phyloP scores from a whole-genome alignment of 1,139 yeast species.

The Lodderomyces metapsilosis region DNA sequence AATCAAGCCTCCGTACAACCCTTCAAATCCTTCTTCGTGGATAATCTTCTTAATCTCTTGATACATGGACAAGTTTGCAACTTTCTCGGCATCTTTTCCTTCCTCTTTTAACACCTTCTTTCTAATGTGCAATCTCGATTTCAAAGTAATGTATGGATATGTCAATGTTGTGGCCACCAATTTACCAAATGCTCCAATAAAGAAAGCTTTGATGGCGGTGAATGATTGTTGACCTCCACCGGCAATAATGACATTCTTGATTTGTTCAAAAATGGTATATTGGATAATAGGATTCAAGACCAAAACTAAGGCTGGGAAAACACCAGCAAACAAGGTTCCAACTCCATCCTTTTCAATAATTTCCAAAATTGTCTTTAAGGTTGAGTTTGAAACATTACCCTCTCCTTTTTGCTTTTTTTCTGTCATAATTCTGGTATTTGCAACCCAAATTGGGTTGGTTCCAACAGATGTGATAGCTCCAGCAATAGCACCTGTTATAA shows the following conservation, averaged over 20 bases:
- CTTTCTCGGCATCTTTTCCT: constrained; percentile 19
- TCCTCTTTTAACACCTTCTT: constrained; percentile 31
- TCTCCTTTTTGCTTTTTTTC: constrained; percentile 40
- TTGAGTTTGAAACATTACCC: constrained; percentile 24
- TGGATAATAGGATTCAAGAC: constrained; percentile 90
- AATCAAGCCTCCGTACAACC: constrained; percentile 78
- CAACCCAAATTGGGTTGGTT: constrained; percentile 97
- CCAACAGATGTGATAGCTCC: constrained; percentile 82
- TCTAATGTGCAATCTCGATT: constrained; percentile 81
- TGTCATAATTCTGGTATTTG: constrained; percentile 81
- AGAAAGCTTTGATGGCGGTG: constrained; percentile 70
- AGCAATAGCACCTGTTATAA: constrained; percentile 79
- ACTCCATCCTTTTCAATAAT: constrained; percentile 73
- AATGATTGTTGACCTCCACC: constrained; percentile 46
- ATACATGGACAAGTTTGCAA: constrained; percentile 37
- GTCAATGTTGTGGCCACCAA: constrained; percentile 82
- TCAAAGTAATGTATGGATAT: constrained; percentile 87
- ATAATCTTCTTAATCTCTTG: constrained; percentile 52
- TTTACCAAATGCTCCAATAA: constrained; percentile 88
- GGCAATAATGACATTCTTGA: constrained; percentile 64
- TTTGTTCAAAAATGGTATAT: constrained; percentile 87
- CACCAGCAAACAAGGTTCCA: constrained; percentile 73
- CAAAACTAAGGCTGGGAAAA: constrained; percentile 80
- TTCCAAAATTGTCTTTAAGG: constrained; percentile 55
- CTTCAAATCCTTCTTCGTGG: constrained; percentile 66